phyloP scores from a whole-genome alignment of 306 rosid species.

The Rosa persica region DNA sequence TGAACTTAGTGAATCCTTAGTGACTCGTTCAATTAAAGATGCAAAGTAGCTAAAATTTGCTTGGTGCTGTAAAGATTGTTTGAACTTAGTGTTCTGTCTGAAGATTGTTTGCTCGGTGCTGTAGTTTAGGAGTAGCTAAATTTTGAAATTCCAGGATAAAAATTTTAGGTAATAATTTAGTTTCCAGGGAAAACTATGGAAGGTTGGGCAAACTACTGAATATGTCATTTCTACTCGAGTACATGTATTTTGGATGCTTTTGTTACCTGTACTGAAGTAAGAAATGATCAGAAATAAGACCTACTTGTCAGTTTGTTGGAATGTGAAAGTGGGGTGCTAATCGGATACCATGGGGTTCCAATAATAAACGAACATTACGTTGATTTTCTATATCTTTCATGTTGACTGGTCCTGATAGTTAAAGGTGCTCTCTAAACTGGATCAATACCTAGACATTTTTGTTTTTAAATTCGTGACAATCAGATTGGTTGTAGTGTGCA shows the following conservation, averaged over 20 bases:
- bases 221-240: conserved; percentile 6
- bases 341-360: not conserved
- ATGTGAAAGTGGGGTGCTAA: conserved; percentile 1
- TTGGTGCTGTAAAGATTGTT: not conserved
- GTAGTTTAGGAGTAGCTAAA: conserved; percentile 4
- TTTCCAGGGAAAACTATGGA: conserved; percentile 16
- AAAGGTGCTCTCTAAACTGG: not conserved
- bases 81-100: not conserved
- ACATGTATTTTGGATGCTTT: not conserved
- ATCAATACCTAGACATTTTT: not conserved
- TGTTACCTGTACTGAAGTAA: not conserved
- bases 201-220: not conserved
- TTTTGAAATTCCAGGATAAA: not conserved
- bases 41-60: not conserved
- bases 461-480: not conserved
- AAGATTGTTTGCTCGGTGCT: conserved; percentile 2
- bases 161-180: conserved; percentile 13
- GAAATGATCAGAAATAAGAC: not conserved
- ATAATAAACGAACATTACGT: not conserved
- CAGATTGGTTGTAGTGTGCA: not conserved
- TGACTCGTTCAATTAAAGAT: not conserved
- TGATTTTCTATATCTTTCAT: not conserved
- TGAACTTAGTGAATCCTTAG: not conserved
- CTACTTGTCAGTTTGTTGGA: conserved; percentile 6
- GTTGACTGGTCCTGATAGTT: not conserved